Base-by-base conservation (phyloP, 495 filamentous ascomycete genomes). In the Podospora sp. region DNA sequence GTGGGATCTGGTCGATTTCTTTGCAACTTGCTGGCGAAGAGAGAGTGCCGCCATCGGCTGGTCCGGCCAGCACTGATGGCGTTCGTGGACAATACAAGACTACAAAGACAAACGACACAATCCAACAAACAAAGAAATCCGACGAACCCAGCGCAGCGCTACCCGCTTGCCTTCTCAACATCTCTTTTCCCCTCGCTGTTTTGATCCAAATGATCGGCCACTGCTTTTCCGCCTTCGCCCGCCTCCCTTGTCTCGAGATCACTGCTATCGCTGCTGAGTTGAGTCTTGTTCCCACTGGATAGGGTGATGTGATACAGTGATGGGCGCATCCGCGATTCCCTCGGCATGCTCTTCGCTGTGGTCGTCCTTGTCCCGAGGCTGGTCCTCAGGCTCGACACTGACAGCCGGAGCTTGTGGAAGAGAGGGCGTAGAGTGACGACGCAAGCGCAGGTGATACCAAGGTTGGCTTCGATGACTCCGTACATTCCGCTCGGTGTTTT, bases 391-490 rank as follows among this genome's bases (percentile, higher is more conserved):
- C 40, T 46, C 16, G 40, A 46, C 16, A 46, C 14, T 2, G 40
- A 46, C 9, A 18, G 46, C 52, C 25, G 56, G 1, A 59, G 1
- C 20, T 40, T 29, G 40, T 40, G 60, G 46, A 51, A 63, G 3
- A 65, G 62, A 11, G 50, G 62, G 11, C 62, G 46, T 18, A 65
- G 24, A 18, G 62, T 57, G 50, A 65, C 66, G 18, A 68, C 22
- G 24, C 20, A 68, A 6, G 66, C 66, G 52, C 66, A 68, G 29
- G 46, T 51, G 16, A 68, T 68, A 21, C 66, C 66, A 18, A 64
- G 25, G 33, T 68, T 68, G 16, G 46, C 55, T 50, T 68, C 66
- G 51, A 64, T 64, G 3, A 35, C 20, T 18, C 51, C 33, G 21
- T 59, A 68, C 50, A 68, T 53, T 2, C 51, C 66, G 18, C 29